Evolutionary conservation across 2,329 filamentous ascomycete genomes (phyloP).

Genomic region (Colletotrichum tropicicola): DNA sequence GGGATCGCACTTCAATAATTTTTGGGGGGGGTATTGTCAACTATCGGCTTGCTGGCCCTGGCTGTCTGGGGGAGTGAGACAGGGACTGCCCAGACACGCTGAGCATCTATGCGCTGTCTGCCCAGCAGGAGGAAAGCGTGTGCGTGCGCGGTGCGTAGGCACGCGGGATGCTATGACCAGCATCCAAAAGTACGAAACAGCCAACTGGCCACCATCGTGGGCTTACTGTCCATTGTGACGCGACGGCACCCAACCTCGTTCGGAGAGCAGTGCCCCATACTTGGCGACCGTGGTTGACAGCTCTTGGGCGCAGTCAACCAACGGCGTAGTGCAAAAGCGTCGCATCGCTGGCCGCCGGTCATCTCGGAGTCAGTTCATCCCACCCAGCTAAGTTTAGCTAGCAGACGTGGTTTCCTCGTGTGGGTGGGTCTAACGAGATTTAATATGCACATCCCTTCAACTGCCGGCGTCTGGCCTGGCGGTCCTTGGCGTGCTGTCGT

Average conservation of each 20-base stretch:
- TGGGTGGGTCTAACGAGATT: constrained; percentile 31
- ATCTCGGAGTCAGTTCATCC: constrained; percentile 31
- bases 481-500: constrained; percentile 3
- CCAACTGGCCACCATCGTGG: neutral
- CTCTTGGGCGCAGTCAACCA: neutral
- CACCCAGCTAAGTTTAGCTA: constrained; percentile 28
- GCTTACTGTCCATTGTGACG: neutral
- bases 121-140: neutral
- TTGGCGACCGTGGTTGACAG: neutral
- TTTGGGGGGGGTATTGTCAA: neutral
- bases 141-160: neutral
- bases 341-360: constrained; percentile 9
- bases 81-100: constrained; percentile 4
- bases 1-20: neutral
- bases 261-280: neutral
- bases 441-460: constrained; percentile 28
- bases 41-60: neutral
- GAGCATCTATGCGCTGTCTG: constrained; percentile 12
- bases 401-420: constrained; percentile 27
- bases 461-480: constrained; percentile 15
- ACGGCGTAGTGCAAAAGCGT: neutral
- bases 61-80: neutral
- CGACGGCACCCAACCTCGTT: neutral
- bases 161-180: neutral
- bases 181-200: constrained; percentile 1